These are phyloP conservation scores for Ascosphaera apis DNA, from an alignment of 2,329 filamentous ascomycete species.

Conservation along the genomic window DNA sequence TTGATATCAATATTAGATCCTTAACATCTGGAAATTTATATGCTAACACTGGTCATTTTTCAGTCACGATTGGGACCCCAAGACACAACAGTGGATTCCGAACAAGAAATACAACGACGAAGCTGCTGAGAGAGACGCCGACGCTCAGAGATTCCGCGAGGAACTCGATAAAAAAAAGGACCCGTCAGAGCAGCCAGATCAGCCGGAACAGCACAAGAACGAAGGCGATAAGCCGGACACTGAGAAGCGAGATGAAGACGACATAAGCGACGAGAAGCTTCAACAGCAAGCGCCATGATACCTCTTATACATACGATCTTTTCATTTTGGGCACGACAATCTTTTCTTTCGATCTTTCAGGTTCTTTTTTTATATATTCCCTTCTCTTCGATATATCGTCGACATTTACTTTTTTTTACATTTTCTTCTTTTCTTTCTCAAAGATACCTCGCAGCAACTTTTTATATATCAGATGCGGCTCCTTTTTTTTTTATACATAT, in stretches of 20 bases:
- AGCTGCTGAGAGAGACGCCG: background rate
- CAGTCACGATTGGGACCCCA: slow-evolving; percentile 17
- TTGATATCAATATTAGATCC: background rate
- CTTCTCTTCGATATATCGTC: too few species aligned
- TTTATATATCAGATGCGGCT: too few species aligned
- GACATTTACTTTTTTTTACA: too few species aligned
- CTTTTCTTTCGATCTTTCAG: too few species aligned
- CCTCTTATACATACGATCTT: too few species aligned
- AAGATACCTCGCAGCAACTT: too few species aligned
- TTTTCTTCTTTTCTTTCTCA: too few species aligned
- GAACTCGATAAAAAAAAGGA: slow-evolving; percentile 5
- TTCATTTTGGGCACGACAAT: too few species aligned
- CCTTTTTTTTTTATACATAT: too few species aligned
- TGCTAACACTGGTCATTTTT: background rate
- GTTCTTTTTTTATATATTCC: too few species aligned
- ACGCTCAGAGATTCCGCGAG: background rate
- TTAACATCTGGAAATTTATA: background rate
- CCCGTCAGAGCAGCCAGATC: too few species aligned
- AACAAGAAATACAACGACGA: slow-evolving; percentile 8
- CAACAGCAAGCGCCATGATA: too few species aligned
- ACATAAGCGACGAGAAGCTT: background rate
- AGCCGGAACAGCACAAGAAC: background rate
- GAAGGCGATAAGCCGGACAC: background rate
- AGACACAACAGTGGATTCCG: slow-evolving; percentile 13
- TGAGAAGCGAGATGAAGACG: slow-evolving; percentile 1